Base-by-base conservation (phyloP, 768 basidiomycete genomes). In the Trametes meyenii region DNA sequence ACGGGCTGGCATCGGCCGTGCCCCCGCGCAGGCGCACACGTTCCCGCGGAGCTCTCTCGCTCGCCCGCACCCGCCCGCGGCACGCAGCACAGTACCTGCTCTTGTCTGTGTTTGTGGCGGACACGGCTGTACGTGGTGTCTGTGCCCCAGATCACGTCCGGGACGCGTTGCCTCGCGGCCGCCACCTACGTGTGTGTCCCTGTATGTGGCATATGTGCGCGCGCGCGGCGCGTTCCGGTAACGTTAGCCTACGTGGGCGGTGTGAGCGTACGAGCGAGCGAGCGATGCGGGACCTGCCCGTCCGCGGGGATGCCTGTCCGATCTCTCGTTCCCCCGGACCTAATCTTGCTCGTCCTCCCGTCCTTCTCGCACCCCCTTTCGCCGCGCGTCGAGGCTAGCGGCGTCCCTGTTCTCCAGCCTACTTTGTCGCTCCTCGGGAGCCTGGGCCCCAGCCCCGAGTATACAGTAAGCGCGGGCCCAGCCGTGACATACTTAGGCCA, bases 221-320 rank as follows among this genome's bases (percentile, higher is more conserved):
- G 53, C 14, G 44, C 19, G 17, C 45, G 21, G 45, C 8, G 45
- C 21, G 12, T 3, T 19, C 45, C 14, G 55, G 45, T 57, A 57
- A 49, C 55, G 55, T 57, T 57, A 57, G 46, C 36, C 48, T 58
- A 58, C 39, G 48, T 50, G 33, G 29, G 48, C 56, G 21, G 10
- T 39, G 38, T 21, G 36, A 38, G 45, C 29, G 19, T 14, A 10
- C 16, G 44, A 3, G 17, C 45, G 23, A 6, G 12, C 26, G 12
- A 14, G 48, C 48, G 29, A 24, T 17, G 26, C 16, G 40, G n/a
- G 40, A 42, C 40, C n/a, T 13, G 40, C 11, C 40, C 11, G 14
- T 13, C 40, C 40, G 40, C 40, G 40, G 29, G 29, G 29, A 33
- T 33, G 29, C 4, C 29, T 8, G 4, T 33, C 29, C 29, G 29